Evolutionary conservation across 2,329 filamentous ascomycete genomes (phyloP).

Genomic region (Arthrobotrys megalospora): DNA sequence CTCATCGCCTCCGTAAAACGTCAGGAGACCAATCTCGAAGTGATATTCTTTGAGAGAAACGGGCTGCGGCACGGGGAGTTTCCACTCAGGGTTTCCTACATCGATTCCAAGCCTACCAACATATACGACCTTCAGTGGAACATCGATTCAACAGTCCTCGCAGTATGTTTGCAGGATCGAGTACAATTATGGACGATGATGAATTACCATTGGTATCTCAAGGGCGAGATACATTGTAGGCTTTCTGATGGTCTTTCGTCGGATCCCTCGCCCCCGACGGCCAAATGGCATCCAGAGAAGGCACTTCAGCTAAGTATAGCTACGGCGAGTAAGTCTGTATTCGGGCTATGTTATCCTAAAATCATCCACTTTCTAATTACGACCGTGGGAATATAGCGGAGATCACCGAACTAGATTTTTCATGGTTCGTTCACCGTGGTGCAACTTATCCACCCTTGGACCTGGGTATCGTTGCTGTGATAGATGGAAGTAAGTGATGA

Average conservation of each 20-base stretch:
- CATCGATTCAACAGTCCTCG: conserved; percentile 88
- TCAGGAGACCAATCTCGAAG: conserved; percentile 77
- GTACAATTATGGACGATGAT: conserved; percentile 97
- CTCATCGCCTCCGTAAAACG: conserved; percentile 89
- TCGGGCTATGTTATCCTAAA: conserved; percentile 46
- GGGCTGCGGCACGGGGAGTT: conserved; percentile 98
- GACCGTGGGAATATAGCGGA: conserved; percentile 36
- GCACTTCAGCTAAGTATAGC: conserved; percentile 77
- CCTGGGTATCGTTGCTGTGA: conserved; percentile 82
- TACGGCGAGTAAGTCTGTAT: conserved; percentile 69
- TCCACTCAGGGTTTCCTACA: conserved; percentile 77
- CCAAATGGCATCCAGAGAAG: conserved; percentile 87
- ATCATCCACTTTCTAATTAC: conserved; percentile 61
- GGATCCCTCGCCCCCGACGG: neutral
- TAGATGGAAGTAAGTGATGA: conserved; percentile 79
- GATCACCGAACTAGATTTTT: conserved; percentile 72
- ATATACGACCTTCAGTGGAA: conserved; percentile 86
- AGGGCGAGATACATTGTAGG: conserved; percentile 79
- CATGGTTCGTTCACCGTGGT: conserved; percentile 69
- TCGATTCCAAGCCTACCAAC: conserved; percentile 73
- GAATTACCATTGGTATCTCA: conserved; percentile 98
- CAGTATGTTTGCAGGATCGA: conserved; percentile 80
- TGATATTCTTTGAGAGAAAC: conserved; percentile 97
- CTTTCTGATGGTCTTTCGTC: neutral
- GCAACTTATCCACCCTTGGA: conserved; percentile 77